Base-by-base conservation (phyloP, 306 rosid species). In the Sechiopsis laciniata region DNA sequence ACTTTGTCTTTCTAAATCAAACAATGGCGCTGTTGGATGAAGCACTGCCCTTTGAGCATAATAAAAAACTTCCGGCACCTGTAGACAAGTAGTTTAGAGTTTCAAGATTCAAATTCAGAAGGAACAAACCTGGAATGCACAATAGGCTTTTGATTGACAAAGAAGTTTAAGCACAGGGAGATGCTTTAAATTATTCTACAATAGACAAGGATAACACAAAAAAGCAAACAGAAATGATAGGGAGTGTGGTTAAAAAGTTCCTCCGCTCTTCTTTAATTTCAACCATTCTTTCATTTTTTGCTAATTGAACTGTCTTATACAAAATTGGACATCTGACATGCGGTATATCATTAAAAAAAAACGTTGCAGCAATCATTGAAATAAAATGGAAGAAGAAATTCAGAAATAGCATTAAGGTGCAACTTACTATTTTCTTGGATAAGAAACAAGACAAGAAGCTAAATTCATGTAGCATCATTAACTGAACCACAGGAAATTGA, bases 1-100 rank as follows among this genome's bases (percentile, higher is more conserved):
- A 74, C 78, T 68, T 69, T 78, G 89, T 55, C 76, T 85, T 79
- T 86, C 95, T 76, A 79, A 84, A 86, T 90, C 95, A 78, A 85
- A 89, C 85, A 94, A 85, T n/a, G 97, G 97, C 19, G 83, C 76
- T 69, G 87, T 74, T 0, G 98, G 98, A 86, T 94, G 90, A 62
- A 94, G 88, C 68, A 94, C 97, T 22, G 95, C 97, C 83, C 79
- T 94, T 78, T 87, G 96, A 75, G 97, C 96, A 83, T 80, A 89
- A 82, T 87, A 89, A 84, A 94, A 94, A 74, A 85, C 98, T 73
- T 94, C 98, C 13, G 91, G 89, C 75, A 89, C 96, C 98, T 94
- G 80, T 42, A 78, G 67, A 40, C 21, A 81, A 76, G 76, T 67
- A 78, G 72, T 65, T 76, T 50, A 13, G 70, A 66, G 69, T 78